phyloP scores from a whole-genome alignment of 108 stramenopile genomes.

The Aurantiochytrium sp. region DNA sequence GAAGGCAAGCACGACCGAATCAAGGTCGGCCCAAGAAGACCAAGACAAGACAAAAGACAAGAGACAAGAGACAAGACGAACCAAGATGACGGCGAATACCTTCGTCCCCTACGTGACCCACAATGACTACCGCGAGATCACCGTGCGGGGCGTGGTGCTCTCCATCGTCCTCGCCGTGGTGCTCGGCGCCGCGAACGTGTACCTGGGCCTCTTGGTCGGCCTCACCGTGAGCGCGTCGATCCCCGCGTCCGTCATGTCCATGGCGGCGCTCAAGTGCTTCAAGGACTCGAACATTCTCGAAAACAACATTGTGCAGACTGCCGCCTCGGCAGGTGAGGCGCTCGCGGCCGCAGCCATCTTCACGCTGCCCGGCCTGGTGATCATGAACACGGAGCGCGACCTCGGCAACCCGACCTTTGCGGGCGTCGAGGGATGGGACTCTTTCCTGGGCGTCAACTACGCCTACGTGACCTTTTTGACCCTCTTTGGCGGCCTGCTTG shows the following conservation, averaged over 20 bases:
- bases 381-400: background rate
- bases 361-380: background rate
- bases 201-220: conserved; percentile 1
- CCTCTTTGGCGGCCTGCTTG: background rate
- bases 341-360: background rate
- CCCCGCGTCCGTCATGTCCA: conserved; percentile 10
- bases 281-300: conserved; percentile 12
- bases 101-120: background rate
- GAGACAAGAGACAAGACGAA: no score
- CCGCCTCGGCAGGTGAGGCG: background rate
- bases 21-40: no score
- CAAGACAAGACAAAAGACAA: no score
- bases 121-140: background rate
- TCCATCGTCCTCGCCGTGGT: background rate
- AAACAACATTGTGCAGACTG: conserved; percentile 10
- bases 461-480: background rate
- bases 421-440: conserved; percentile 9
- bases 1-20: no score
- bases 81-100: background rate
- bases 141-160: background rate
- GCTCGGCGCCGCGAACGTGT: conserved; percentile 10
- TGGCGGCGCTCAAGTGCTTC: conserved; percentile 4
- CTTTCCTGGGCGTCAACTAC: background rate
- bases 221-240: background rate
- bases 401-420: background rate